phyloP scores from a whole-genome alignment of 805 yeast genomes.

The Ascoidea asiatica region DNA sequence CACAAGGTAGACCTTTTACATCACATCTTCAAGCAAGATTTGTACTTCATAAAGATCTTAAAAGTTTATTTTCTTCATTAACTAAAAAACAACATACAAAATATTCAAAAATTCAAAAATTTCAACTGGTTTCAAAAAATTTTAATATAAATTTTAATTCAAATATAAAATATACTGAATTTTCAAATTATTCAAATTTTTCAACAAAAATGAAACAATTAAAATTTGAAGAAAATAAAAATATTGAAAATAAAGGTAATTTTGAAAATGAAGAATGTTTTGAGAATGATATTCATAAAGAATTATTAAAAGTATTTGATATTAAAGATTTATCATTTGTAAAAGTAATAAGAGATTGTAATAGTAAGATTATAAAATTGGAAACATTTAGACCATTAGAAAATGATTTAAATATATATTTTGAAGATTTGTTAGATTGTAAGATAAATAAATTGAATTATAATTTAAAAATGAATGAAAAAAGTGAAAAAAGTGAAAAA shows the following conservation, averaged over 20 bases:
- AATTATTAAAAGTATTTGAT: constrained; percentile 3
- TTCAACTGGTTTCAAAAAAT: too few species aligned
- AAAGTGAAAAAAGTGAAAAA: too few species aligned
- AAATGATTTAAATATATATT: constrained; percentile 6
- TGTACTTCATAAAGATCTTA: constrained; percentile 15
- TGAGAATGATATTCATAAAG: constrained; percentile 2
- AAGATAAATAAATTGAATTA: background rate
- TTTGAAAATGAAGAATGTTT: constrained; percentile 9
- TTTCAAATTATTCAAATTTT: background rate
- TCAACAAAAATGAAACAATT: background rate
- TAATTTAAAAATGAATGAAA: background rate
- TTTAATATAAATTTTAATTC: too few species aligned
- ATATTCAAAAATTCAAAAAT: constrained; percentile 1
- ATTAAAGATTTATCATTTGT: constrained; percentile 15
- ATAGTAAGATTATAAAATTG: constrained; percentile 19
- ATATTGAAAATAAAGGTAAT: too few species aligned
- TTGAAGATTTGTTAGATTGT: constrained; percentile 1
- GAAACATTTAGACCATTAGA: constrained; percentile 16
- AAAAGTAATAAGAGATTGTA: constrained; percentile 19
- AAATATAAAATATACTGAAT: background rate
- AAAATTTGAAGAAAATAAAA: too few species aligned
- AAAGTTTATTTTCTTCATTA: constrained; percentile 14
- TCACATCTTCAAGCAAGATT: constrained; percentile 17
- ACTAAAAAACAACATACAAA: constrained; percentile 13
- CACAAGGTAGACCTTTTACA: constrained; percentile 25